Evolutionary conservation across 192 early-diverging fungal species (phyloP).

Genomic region (Coemansia sp.): DNA sequence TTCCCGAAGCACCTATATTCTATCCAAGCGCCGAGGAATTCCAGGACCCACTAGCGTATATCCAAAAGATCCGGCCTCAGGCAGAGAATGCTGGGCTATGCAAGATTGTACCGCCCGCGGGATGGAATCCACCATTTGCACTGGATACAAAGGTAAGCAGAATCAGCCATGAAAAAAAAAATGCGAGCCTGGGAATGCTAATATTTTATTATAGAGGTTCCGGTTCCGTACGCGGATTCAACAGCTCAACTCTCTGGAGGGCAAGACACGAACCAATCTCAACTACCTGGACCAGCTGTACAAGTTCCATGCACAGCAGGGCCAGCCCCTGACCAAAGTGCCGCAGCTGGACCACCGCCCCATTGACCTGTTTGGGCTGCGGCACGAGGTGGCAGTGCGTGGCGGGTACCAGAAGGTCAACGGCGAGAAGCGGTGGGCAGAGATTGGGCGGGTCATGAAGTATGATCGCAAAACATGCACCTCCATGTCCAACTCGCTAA

Average conservation of each 20-base stretch:
- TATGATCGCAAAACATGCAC: constrained; percentile 72
- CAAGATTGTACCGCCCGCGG: constrained; percentile 88
- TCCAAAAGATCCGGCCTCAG: constrained; percentile 71
- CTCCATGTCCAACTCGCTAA: constrained; percentile 72
- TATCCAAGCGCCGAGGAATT: constrained; percentile 82
- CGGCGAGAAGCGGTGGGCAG: constrained; percentile 76
- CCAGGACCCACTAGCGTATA: constrained; percentile 77
- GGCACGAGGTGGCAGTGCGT: constrained; percentile 73
- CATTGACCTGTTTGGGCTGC: constrained; percentile 78
- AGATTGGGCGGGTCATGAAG: constrained; percentile 72
- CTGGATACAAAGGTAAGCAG: constrained; percentile 73
- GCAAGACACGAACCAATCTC: constrained; percentile 76
- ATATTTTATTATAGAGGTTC: constrained; percentile 62
- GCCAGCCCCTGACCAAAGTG: constrained; percentile 69
- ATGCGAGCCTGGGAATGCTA: no score
- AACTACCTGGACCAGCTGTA: constrained; percentile 91
- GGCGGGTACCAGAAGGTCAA: constrained; percentile 77
- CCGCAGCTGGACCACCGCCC: constrained; percentile 84
- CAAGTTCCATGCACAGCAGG: constrained; percentile 81
- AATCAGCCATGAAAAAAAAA: no score
- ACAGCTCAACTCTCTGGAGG: constrained; percentile 89
- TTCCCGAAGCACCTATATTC: constrained; percentile 73
- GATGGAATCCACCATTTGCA: constrained; percentile 84
- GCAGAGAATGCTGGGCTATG: constrained; percentile 82
- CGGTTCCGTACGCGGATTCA: constrained; percentile 86